Conservation (phyloP, 2,329 filamentous ascomycete species). For the Ophiocordyceps camponoti-saundersi region DNA sequence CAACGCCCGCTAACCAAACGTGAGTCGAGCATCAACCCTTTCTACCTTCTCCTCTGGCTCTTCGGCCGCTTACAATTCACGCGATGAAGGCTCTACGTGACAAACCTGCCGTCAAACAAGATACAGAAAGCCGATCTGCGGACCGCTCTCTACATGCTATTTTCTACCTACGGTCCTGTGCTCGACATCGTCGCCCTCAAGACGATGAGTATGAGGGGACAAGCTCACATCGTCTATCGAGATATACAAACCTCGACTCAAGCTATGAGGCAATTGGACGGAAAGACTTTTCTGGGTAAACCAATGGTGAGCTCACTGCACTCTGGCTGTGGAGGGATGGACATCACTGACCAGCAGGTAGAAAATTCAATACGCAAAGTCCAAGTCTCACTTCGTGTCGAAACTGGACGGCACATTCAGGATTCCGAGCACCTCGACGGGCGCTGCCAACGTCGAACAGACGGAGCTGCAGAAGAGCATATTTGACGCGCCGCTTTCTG, state of each 20-base stretch:
- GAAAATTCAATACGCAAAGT: slow-evolving; percentile 84
- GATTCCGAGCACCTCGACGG: slow-evolving; percentile 38
- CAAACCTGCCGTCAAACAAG: slow-evolving; percentile 72
- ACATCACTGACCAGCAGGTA: slow-evolving; percentile 18
- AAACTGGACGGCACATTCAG: slow-evolving; percentile 87
- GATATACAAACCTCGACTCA: slow-evolving; percentile 86
- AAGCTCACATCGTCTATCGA: slow-evolving; percentile 82
- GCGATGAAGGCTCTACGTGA: slow-evolving; percentile 61
- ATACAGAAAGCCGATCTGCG: slow-evolving; percentile 78
- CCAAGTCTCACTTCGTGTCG: slow-evolving; percentile 72
- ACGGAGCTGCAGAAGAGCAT: slow-evolving; percentile 67
- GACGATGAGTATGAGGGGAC: slow-evolving; percentile 83
- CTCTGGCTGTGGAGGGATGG: not conserved
- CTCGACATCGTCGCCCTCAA: slow-evolving; percentile 84
- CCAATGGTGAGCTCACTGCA: slow-evolving; percentile 51
- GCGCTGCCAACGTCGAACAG: slow-evolving; percentile 39
- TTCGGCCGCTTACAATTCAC: not conserved
- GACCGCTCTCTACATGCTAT: slow-evolving; percentile 78
- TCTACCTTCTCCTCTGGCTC: slow-evolving; percentile 1
- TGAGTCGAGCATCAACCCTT: slow-evolving; percentile 21
- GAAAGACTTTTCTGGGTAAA: slow-evolving; percentile 69
- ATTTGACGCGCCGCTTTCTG: slow-evolving; percentile 50
- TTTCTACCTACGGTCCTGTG: slow-evolving; percentile 83
- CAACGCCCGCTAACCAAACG: slow-evolving; percentile 58
- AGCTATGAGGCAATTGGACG: slow-evolving; percentile 78